These are phyloP conservation scores for Vicia villosa DNA, from an alignment of 306 rosid species.

Conservation along the genomic window DNA sequence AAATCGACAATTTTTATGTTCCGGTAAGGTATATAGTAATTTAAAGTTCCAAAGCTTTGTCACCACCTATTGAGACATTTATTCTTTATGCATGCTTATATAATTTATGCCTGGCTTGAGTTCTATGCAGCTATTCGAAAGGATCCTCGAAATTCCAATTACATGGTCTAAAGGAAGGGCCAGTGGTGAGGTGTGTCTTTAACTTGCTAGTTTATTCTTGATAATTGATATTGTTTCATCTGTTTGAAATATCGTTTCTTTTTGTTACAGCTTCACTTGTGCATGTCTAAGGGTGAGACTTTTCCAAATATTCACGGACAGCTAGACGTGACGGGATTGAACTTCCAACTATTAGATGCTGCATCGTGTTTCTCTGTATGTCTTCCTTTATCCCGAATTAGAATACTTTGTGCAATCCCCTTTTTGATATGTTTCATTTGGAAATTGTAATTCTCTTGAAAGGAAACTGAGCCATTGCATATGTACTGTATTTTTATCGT, in stretches of 20 bases:
- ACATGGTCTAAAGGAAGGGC: constrained; percentile 87
- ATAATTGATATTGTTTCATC: constrained; percentile 30
- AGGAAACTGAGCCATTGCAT: background rate
- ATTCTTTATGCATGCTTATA: constrained; percentile 30
- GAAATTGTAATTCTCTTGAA: constrained; percentile 23
- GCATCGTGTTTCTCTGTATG: constrained; percentile 89
- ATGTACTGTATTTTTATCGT: constrained; percentile 7
- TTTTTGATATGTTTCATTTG: constrained; percentile 25
- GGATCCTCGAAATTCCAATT: constrained; percentile 86
- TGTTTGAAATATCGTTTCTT: constrained; percentile 23
- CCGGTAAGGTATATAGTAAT: constrained; percentile 69
- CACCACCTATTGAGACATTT: constrained; percentile 20
- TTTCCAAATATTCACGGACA: constrained; percentile 93
- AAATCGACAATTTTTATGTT: constrained; percentile 71
- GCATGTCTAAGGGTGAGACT: constrained; percentile 85
- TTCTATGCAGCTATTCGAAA: constrained; percentile 85
- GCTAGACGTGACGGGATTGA: constrained; percentile 79
- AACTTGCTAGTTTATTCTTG: constrained; percentile 40
- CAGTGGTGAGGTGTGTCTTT: constrained; percentile 89
- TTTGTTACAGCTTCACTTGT: constrained; percentile 75
- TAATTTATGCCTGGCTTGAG: constrained; percentile 35
- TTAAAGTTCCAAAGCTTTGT: constrained; percentile 12
- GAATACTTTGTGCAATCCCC: constrained; percentile 18
- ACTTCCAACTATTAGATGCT: constrained; percentile 74
- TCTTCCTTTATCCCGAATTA: constrained; percentile 33